Conservation (phyloP, 106 monocot species). For the Alisma plantagoaquatica region DNA sequence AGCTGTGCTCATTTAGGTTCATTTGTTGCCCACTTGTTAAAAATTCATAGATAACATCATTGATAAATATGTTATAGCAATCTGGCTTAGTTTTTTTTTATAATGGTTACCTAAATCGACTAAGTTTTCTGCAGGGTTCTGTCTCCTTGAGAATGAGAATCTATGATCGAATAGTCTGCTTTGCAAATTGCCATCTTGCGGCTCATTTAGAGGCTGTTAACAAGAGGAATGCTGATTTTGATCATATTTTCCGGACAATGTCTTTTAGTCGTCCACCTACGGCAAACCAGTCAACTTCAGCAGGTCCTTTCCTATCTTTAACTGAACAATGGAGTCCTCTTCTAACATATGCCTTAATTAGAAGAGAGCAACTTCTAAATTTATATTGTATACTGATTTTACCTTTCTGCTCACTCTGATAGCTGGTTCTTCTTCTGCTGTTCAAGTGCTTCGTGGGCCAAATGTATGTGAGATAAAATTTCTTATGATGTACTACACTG, state of each 20-base stretch:
- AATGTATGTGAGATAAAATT: slow-evolving; percentile 36
- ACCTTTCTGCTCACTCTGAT: not conserved
- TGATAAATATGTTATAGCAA: no score
- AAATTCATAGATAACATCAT: no score
- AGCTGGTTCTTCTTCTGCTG: slow-evolving; percentile 36
- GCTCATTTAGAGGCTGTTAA: slow-evolving; percentile 67
- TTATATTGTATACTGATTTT: not conserved
- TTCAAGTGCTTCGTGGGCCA: slow-evolving; percentile 27
- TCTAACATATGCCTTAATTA: no score
- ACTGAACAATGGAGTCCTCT: no score
- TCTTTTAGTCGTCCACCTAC: slow-evolving; percentile 25
- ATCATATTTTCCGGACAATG: slow-evolving; percentile 57
- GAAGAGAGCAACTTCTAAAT: no score
- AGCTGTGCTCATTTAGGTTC: no score
- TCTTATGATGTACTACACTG: no score
- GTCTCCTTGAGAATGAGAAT: slow-evolving; percentile 59
- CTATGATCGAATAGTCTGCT: slow-evolving; percentile 44
- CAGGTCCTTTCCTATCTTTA: not conserved
- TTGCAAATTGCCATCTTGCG: slow-evolving; percentile 68
- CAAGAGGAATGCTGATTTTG: slow-evolving; percentile 58
- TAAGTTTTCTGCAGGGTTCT: slow-evolving; percentile 39
- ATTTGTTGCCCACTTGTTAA: no score
- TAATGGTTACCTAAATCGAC: not conserved
- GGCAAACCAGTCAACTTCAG: slow-evolving; percentile 2
- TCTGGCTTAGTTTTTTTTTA: no score